phyloP scores from a whole-genome alignment of 805 yeast genomes.

The Candida khao-thaluensis region DNA sequence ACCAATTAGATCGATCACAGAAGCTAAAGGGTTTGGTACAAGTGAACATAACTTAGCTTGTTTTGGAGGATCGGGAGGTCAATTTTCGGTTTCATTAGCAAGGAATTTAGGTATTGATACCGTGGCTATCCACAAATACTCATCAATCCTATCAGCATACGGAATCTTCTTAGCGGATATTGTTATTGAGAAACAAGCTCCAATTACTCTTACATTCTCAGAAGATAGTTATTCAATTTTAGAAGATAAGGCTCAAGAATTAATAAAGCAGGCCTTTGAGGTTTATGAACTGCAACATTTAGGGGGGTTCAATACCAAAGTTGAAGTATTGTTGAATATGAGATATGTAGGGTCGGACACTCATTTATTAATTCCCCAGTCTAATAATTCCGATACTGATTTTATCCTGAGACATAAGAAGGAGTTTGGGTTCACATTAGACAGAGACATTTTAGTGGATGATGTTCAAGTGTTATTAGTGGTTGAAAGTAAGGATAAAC shows the following conservation, averaged over 20 bases:
- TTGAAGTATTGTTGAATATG: conserved; percentile 71
- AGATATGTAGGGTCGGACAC: conserved; percentile 91
- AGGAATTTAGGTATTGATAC: conserved; percentile 26
- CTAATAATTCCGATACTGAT: conserved; percentile 22
- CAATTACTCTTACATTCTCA: conserved; percentile 27
- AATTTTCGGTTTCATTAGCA: conserved; percentile 29
- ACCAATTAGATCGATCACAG: conserved; percentile 36
- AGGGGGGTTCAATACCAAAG: conserved; percentile 38
- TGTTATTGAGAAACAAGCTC: conserved; percentile 36
- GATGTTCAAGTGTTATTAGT: conserved; percentile 48
- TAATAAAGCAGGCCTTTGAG: conserved; percentile 43
- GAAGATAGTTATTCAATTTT: conserved; percentile 35
- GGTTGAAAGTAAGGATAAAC: conserved; percentile 53
- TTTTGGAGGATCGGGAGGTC: conserved; percentile 42
- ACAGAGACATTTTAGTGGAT: conserved; percentile 35
- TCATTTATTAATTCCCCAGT: conserved; percentile 62
- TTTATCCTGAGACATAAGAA: conserved; percentile 30
- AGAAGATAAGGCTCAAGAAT: conserved; percentile 42
- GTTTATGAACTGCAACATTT: conserved; percentile 51
- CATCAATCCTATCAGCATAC: conserved; percentile 34
- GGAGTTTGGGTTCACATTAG: conserved; percentile 39
- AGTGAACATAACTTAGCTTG: conserved; percentile 32
- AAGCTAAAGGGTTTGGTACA: conserved; percentile 32
- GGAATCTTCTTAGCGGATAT: conserved; percentile 36
- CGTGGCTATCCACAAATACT: conserved; percentile 34